phyloP scores from a whole-genome alignment of 345 rosid genomes.

The Hibiscus tridactylites region DNA sequence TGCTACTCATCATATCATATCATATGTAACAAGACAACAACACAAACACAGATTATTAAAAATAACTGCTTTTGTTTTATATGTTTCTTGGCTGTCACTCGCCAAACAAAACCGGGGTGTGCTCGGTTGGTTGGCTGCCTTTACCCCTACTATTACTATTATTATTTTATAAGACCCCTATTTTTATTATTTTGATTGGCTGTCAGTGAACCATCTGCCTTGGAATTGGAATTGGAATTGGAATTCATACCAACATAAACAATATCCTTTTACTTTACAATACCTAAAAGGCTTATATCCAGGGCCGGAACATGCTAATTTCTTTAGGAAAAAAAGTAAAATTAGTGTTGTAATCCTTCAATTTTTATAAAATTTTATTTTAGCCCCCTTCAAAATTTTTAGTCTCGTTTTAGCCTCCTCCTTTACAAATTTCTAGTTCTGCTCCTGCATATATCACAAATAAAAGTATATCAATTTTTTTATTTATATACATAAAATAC shows the following conservation, averaged over 20 bases:
- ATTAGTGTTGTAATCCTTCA: too few relatives aligned
- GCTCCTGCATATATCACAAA: too few relatives aligned
- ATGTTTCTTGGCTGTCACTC: constrained; percentile 23
- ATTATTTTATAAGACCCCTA: not conserved
- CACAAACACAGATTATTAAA: constrained; percentile 20
- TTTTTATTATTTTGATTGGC: constrained; percentile 22
- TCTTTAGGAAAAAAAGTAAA: too few relatives aligned
- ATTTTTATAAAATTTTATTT: too few relatives aligned
- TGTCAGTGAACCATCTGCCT: constrained; percentile 38
- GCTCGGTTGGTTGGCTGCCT: not conserved
- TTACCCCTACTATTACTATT: not conserved
- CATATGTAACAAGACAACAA: not conserved
- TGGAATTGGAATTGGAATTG: constrained; percentile 6
- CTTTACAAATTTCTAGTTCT: too few relatives aligned
- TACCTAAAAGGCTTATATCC: not conserved
- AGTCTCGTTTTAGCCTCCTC: too few relatives aligned
- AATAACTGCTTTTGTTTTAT: constrained; percentile 8
- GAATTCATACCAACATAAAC: not conserved
- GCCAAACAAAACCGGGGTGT: constrained; percentile 7
- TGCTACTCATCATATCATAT: too few relatives aligned
- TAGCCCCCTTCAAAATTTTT: too few relatives aligned
- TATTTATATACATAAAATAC: too few relatives aligned
- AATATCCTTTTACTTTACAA: not conserved
- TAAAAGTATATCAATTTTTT: too few relatives aligned
- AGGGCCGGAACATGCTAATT: too few relatives aligned